Base-by-base conservation (phyloP, 2,329 filamentous ascomycete species). In the Dactylellina sp. region DNA sequence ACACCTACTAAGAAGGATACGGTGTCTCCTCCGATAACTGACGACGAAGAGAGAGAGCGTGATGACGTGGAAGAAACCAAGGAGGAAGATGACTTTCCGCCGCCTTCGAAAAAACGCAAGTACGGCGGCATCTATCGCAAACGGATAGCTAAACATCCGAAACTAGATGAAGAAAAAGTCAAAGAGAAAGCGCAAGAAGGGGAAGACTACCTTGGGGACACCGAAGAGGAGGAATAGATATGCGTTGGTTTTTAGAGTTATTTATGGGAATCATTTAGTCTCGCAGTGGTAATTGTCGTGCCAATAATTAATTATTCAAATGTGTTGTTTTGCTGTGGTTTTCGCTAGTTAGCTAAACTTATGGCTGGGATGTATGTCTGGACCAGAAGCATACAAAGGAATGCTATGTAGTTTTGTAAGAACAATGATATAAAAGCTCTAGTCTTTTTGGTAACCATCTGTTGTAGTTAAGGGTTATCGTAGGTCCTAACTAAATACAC, bases 31-130 rank as follows among this genome's bases (percentile, higher is more conserved):
- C 66, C 60, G 1, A 16, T 55, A 35, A 64, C 68, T 18, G 68
- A 72, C 11, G 66, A 71, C 14, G 62, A 66, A 12, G 40, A 71
- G 14, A 56, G 37, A 24, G 63, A 57, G 11, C 9, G 40, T 1
- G 47, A 60, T 24, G 24, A 25, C 12, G 47, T n/a, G 53, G 56
- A 42, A 40, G 25, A 35, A 16, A 35, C 55, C 5, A 47, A 56
- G 16, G 42, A 71, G 14, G 49, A 52, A 7, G 40, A 42, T 25
- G 14, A 22, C 2, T 24, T 50, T 32, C 28, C n/a, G 6, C 24
- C 20, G 16, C 22, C 57, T 22, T 57, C 50, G 7, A 71, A 35
- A 35, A 71, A 71, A 28, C 57, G 65, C 5, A 71, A 71, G 42
- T 57, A 50, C 35, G 35, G 50, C 18, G 22, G 40, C 6, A 25